These are phyloP conservation scores for Neurospora intermedia DNA, from an alignment of 495 filamentous ascomycete genomes.

Conservation along the genomic window DNA sequence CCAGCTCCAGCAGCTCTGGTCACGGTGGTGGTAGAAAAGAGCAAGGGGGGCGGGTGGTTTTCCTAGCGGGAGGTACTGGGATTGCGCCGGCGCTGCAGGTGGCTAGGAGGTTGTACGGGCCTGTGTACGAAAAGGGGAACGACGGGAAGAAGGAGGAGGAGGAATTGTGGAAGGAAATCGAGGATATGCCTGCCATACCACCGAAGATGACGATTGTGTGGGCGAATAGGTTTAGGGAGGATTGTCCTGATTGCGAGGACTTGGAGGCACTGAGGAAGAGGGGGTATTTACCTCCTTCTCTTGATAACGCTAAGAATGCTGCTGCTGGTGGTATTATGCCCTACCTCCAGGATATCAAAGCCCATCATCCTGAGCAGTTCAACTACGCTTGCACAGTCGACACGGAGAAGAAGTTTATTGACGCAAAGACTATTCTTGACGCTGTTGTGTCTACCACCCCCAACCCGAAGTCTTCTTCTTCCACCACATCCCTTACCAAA, in stretches of 20 bases:
- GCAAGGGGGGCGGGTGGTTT: conserved; percentile 42
- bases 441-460: conserved; percentile 3
- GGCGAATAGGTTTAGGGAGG: conserved; percentile 33
- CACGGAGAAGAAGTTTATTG: conserved; percentile 58
- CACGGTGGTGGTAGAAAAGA: background rate
- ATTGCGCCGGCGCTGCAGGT: conserved; percentile 85
- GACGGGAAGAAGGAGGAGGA: conserved; percentile 19
- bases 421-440: background rate
- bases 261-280: background rate
- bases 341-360: conserved; percentile 50
- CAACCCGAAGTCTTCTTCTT: background rate
- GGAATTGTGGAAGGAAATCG: conserved; percentile 10
- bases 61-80: conserved; percentile 87
- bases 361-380: conserved; percentile 43
- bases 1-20: background rate
- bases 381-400: conserved; percentile 67
- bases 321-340: conserved; percentile 33
- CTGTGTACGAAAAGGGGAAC: conserved; percentile 17
- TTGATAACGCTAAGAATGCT: background rate
- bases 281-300: background rate
- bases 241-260: conserved; percentile 8
- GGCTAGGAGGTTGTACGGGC: conserved; percentile 45
- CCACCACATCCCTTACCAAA: background rate
- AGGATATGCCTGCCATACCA: background rate
- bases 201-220: conserved; percentile 24